Conservation (phyloP, 768 basidiomycete species). For the Polyporus arcularius region DNA sequence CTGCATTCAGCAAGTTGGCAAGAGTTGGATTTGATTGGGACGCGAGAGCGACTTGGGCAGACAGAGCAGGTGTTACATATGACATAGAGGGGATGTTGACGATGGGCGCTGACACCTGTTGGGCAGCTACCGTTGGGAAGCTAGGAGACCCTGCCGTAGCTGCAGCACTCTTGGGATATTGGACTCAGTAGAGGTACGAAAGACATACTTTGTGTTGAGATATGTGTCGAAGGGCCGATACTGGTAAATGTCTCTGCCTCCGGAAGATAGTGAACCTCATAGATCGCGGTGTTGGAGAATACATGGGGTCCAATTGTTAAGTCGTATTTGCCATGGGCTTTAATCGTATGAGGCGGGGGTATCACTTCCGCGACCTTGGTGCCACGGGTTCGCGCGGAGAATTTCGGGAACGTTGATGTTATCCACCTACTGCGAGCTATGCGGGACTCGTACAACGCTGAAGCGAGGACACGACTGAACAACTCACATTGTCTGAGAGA, state of each 20-base stretch:
- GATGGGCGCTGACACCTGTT: conserved; percentile 44
- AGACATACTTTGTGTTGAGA: conserved; percentile 18
- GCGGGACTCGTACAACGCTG: conserved; percentile 19
- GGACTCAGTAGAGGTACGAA: background rate
- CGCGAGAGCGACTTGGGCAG: conserved; percentile 65
- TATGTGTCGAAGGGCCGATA: conserved; percentile 20
- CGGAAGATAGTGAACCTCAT: conserved; percentile 69
- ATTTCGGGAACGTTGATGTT: conserved; percentile 63
- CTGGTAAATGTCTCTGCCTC: background rate
- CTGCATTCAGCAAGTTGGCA: conserved; percentile 63
- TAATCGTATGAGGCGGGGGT: conserved; percentile 68
- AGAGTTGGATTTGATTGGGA: conserved; percentile 69
- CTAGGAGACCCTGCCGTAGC: background rate
- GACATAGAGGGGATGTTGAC: conserved; percentile 39
- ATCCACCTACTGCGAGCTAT: conserved; percentile 76
- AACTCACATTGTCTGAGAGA: conserved; percentile 71
- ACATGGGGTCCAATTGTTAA: conserved; percentile 75
- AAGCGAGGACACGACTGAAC: conserved; percentile 5
- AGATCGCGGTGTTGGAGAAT: conserved; percentile 68
- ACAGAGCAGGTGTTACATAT: conserved; percentile 55
- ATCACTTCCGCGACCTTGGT: conserved; percentile 53
- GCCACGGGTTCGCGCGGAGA: conserved; percentile 64
- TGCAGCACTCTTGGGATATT: background rate
- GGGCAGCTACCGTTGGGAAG: conserved; percentile 28
- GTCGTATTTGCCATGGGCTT: conserved; percentile 66